These are phyloP conservation scores for Kwoniella shandongensis DNA, from an alignment of 768 basidiomycete species.

Conservation along the genomic window DNA sequence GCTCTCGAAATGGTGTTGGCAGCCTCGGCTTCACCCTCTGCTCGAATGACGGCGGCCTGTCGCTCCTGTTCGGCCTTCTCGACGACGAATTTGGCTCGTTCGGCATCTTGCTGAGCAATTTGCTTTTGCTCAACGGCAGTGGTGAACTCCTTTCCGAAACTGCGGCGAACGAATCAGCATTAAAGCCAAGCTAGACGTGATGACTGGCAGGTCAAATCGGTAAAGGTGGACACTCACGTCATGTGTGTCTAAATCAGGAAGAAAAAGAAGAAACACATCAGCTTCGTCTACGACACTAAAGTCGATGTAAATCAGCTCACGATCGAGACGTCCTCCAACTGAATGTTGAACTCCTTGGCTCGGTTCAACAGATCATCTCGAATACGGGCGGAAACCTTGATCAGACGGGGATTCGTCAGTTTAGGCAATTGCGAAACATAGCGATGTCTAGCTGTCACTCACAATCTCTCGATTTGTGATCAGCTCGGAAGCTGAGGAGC, in stretches of 20 bases:
- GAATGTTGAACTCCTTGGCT: constrained; percentile 93
- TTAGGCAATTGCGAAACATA: neutral
- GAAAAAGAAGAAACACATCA: neutral
- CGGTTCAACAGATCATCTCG: constrained; percentile 86
- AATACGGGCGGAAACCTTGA: constrained; percentile 83
- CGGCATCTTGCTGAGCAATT: constrained; percentile 99
- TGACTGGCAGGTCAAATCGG: too few species aligned
- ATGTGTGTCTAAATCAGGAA: constrained; percentile 53
- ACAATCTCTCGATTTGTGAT: constrained; percentile 93
- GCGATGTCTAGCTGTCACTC: neutral
- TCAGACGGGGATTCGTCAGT: neutral
- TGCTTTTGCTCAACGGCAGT: constrained; percentile 98
- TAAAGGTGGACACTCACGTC: constrained; percentile 51
- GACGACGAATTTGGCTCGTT: constrained; percentile 97
- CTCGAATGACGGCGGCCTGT: constrained; percentile 95
- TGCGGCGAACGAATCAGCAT: too few species aligned
- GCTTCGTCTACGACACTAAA: neutral
- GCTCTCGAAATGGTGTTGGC: constrained; percentile 88
- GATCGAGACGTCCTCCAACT: constrained; percentile 95
- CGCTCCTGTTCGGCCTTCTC: constrained; percentile 99
- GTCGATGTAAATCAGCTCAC: constrained; percentile 41
- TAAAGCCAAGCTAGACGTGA: too few species aligned
- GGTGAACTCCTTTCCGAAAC: constrained; percentile 55
- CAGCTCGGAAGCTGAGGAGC: constrained; percentile 44
- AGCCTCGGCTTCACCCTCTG: constrained; percentile 98